These are phyloP conservation scores for Metschnikowia reukaufii DNA, from an alignment of 805 yeast species.

Conservation along the genomic window DNA sequence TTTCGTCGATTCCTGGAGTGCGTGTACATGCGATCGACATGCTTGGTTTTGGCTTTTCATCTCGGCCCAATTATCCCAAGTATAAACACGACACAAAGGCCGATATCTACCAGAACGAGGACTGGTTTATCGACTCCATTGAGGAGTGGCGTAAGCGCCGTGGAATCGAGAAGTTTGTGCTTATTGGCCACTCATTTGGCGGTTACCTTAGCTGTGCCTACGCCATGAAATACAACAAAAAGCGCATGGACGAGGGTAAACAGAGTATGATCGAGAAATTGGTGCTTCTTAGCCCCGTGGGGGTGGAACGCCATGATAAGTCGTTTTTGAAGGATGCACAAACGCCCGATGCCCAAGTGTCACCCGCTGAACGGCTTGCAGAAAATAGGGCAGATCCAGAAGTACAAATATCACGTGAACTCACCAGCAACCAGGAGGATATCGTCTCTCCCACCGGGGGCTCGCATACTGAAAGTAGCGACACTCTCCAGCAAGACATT, in stretches of 20 bases:
- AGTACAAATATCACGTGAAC: conserved; percentile 18
- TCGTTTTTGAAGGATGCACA: conserved; percentile 28
- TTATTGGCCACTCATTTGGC: conserved; percentile 48
- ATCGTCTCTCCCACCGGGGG: conserved; percentile 23
- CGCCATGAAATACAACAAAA: conserved; percentile 40
- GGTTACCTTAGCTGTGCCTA: conserved; percentile 46
- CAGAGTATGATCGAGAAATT: conserved; percentile 34
- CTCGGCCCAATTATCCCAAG: conserved; percentile 50
- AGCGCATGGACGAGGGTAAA: conserved; percentile 21
- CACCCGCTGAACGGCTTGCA: conserved; percentile 7
- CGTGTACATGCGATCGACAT: conserved; percentile 68
- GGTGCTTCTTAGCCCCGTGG: conserved; percentile 44
- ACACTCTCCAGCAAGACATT: neutral
- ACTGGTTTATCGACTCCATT: conserved; percentile 45
- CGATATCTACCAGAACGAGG: conserved; percentile 38
- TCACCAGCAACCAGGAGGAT: conserved; percentile 28
- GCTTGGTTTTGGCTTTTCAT: conserved; percentile 70
- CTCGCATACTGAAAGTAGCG: neutral
- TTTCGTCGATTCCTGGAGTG: conserved; percentile 51
- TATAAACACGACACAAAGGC: conserved; percentile 30
- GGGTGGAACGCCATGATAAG: conserved; percentile 37
- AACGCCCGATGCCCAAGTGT: conserved; percentile 14
- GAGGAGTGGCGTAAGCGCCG: conserved; percentile 44
- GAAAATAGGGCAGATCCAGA: conserved; percentile 21
- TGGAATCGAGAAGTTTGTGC: conserved; percentile 33